Evolutionary conservation across 2,329 filamentous ascomycete species (phyloP), one percentile per base, ranked within the genome.

Genomic region (Penicillium sclerotigenum): DNA sequence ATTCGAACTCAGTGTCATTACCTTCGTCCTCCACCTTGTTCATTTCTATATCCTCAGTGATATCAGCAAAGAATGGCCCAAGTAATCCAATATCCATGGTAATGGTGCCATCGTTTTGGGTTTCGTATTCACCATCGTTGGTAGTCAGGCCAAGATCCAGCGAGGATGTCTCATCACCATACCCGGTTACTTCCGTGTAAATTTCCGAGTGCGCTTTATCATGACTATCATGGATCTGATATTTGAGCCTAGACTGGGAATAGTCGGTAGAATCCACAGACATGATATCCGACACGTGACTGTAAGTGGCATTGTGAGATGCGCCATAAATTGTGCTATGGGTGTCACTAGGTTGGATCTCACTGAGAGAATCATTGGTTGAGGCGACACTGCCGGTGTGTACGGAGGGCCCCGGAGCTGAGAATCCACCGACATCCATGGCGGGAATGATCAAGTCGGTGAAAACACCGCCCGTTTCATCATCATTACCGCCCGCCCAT

Each of bases 401-500:
- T n/a, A 75, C 63, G 2, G 60, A 54, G 5, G 73, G 72, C 2
- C 73, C 73, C 1, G 71, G 69, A 6, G 65, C 68, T 8, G 71
- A 71, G 49, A 77, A 76, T 2, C 70, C 74, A 3, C 66, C 69
- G 13, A 59, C 52, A 28, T 74, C 69, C 29, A 71, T 45, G 16
- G 68, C 54, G 5, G 73, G 72, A 20, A 74, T 68, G 20, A 68
- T 59, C 7, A 68, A 65, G 42, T 75, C 73, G 0, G 68, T 70
- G 60, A 78, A 83, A 2, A 82, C 79, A 14, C 75, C 79, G 2
- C 80, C 81, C 0, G 73, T 76, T 0, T 73, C 81, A 53, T 83
- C 81, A 47, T 82, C 77, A 29, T 78, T 70, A 1, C 81, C 86
- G 4, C 82, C 85, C 0, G 84, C 85, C 85, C 85, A 89, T 4